These are phyloP conservation scores for Curvularia sp. DNA, from an alignment of 2,329 filamentous ascomycete species.

Conservation along the genomic window DNA sequence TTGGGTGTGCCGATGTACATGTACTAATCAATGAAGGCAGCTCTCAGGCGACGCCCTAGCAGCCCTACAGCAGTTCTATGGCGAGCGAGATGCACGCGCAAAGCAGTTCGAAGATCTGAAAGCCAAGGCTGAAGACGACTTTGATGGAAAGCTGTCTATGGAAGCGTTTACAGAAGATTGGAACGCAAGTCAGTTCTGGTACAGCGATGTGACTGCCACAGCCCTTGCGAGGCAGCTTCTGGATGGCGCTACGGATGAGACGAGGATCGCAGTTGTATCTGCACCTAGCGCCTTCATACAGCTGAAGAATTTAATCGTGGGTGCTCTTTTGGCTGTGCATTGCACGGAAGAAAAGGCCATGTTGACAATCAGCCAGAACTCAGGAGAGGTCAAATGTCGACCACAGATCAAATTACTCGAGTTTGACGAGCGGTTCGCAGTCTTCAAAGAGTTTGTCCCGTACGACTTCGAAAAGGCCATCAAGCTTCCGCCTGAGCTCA, in stretches of 20 bases:
- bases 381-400: constrained; percentile 38
- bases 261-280: constrained; percentile 72
- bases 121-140: constrained; percentile 64
- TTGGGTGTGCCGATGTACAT: background rate
- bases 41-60: constrained; percentile 72
- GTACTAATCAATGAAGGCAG: constrained; percentile 55
- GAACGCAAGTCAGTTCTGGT: constrained; percentile 88
- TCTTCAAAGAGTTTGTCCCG: constrained; percentile 76
- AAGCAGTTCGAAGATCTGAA: constrained; percentile 74
- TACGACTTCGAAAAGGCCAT: constrained; percentile 78
- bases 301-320: constrained; percentile 72
- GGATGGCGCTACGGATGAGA: constrained; percentile 63
- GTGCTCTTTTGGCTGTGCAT: constrained; percentile 25
- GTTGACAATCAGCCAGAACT: constrained; percentile 31
- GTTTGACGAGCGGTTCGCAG: constrained; percentile 74
- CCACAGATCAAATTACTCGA: constrained; percentile 74
- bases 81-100: constrained; percentile 71
- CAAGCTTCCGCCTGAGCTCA: constrained; percentile 68
- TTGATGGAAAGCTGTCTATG: constrained; percentile 64
- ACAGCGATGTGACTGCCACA: constrained; percentile 74
- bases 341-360: too few species aligned
- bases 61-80: constrained; percentile 76
- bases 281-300: constrained; percentile 80
- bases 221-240: constrained; percentile 71
- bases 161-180: constrained; percentile 79